Evolutionary conservation across 768 basidiomycete genomes (phyloP), one percentile per base, ranked within the genome.

Genomic region (Ramaria rubella): DNA sequence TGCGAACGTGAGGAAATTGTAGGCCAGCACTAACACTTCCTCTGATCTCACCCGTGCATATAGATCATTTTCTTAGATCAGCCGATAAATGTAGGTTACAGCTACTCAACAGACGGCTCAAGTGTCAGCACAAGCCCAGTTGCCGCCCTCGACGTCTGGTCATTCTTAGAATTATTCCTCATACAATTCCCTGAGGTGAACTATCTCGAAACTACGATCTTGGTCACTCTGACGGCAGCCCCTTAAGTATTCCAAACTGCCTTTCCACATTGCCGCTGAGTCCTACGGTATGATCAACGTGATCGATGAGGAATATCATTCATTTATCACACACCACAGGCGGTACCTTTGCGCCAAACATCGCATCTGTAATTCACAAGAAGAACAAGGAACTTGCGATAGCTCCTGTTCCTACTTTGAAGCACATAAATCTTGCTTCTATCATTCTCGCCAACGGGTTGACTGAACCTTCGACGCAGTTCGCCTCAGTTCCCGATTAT

Each of bases 21-120:
- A 9, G 44, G 12, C n/a, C 44, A 9, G 11, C 44, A 9, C 40
- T 12, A 29, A 54, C 71, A 27, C 70, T 63, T 64, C 64, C 29
- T 11, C 4, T 48, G 23, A 29, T 51, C 3, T 49, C n/a, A n/a
- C n/a, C n/a, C n/a, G 4, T 40, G 15, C 51, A 11, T 53, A 17
- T 36, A 53, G 65, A 74, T 87, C 61, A 84, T 87, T 55, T 87
- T 87, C 58, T 59, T 71, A 24, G 82, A 84, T 66, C 78, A 92
- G 65, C 94, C 94, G 19, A 81, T 94, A 62, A 82, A 87, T 55
- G 94, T 96, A 36, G 94, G 95, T 30, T 95, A 79, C 72, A 94
- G 90, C 1, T 97, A 94, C 67, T 79, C 83, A 1, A 81, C 85
- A 12, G 84, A 87, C 36, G 84, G 84, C 34, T 83, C 81, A 1